Evolutionary conservation across 1,139 yeast species (phyloP).

Genomic region (Candida anutae): DNA sequence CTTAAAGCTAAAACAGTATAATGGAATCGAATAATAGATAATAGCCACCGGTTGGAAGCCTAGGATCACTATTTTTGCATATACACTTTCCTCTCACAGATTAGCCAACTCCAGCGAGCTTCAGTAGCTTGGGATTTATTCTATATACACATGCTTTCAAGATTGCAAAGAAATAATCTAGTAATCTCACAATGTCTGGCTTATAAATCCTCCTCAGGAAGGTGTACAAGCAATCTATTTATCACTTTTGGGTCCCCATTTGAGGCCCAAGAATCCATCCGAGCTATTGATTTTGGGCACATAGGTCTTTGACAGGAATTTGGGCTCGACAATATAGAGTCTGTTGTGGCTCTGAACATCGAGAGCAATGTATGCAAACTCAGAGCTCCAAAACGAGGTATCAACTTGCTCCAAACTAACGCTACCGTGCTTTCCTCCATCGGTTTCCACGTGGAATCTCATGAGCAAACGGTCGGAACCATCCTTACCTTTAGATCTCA

Average conservation of each 20-base stretch:
- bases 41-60: too few relatives aligned
- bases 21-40: too few relatives aligned
- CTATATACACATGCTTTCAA: too few relatives aligned
- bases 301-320: constrained; percentile 31
- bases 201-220: too few relatives aligned
- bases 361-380: constrained; percentile 65
- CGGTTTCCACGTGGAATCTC: constrained; percentile 82
- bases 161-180: too few relatives aligned
- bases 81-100: too few relatives aligned
- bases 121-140: too few relatives aligned
- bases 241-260: constrained; percentile 88
- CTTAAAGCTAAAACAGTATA: too few relatives aligned
- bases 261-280: constrained; percentile 67
- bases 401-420: constrained; percentile 77
- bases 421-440: constrained; percentile 44
- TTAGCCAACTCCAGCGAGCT: too few relatives aligned
- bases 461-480: constrained; percentile 76
- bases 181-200: too few relatives aligned
- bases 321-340: constrained; percentile 65
- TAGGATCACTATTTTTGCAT: too few relatives aligned
- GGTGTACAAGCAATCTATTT: too few relatives aligned
- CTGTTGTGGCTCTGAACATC: constrained; percentile 69
- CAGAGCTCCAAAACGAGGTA: constrained; percentile 57
- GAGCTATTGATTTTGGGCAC: constrained; percentile 25
- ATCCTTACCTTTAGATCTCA: constrained; percentile 51